A percentile compares a stretch with the other conserved stretches of the same genome.
These are phyloP conservation scores for Amaranthus tricolor DNA, from an alignment of 179 eudicot species.

Conservation along the genomic window DNA sequence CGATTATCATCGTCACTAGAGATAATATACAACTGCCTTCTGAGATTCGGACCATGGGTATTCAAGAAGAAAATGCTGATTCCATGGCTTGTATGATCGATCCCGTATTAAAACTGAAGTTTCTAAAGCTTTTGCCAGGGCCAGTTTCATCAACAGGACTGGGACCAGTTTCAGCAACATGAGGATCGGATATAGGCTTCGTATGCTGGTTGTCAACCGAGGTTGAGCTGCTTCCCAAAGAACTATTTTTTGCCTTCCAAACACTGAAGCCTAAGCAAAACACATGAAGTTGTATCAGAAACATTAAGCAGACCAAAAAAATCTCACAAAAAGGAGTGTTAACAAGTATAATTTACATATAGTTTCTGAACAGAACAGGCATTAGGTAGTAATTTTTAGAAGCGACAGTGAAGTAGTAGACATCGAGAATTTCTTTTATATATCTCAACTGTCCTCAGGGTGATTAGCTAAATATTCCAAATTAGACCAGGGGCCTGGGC, in stretches of 20 bases:
- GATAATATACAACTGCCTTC: neutral
- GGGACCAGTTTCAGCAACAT: slow-evolving; percentile 27
- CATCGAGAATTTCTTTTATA: neutral
- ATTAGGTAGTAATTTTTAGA: neutral
- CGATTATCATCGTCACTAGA: neutral
- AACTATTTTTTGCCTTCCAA: slow-evolving; percentile 79
- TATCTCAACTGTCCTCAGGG: neutral
- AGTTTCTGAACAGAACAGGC: neutral
- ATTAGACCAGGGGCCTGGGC: neutral
- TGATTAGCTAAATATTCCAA: neutral
- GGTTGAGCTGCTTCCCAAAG: slow-evolving; percentile 55
- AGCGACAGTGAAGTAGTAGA: neutral
- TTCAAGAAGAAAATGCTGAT: slow-evolving; percentile 43
- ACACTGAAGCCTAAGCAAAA: slow-evolving; percentile 52
- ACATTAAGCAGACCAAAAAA: slow-evolving; percentile 5
- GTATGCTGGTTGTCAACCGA: slow-evolving; percentile 45
- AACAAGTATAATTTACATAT: slow-evolving; percentile 4
- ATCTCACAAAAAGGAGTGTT: neutral
- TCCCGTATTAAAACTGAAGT: slow-evolving; percentile 57
- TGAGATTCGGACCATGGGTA: neutral
- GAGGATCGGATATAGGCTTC: slow-evolving; percentile 42
- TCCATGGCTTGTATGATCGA: slow-evolving; percentile 59
- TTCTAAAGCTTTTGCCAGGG: slow-evolving; percentile 71
- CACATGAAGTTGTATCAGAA: slow-evolving; percentile 11
- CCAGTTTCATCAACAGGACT: slow-evolving; percentile 30